phyloP scores from a whole-genome alignment of 2,329 filamentous ascomycete genomes.

The Chaetomium globosum region DNA sequence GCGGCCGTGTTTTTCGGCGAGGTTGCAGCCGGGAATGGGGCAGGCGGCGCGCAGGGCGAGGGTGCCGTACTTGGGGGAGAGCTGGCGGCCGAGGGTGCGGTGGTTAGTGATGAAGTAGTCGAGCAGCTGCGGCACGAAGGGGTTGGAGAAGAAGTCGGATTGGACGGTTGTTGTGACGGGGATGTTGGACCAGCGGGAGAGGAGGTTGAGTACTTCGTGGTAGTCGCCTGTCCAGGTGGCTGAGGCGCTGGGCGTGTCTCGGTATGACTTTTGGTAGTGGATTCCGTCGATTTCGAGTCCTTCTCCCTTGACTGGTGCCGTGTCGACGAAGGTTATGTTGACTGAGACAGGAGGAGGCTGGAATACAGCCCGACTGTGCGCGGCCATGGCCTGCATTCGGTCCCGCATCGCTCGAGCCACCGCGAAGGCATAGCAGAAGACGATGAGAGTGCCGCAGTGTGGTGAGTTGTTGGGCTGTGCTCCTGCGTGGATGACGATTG shows the following conservation, averaged over 20 bases:
- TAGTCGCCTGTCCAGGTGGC: constrained; percentile 19
- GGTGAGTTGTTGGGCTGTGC: constrained; percentile 24
- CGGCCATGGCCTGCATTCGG: constrained; percentile 11
- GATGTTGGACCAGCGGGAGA: constrained; percentile 20
- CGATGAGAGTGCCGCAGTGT: constrained; percentile 18
- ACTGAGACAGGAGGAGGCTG: constrained; percentile 17
- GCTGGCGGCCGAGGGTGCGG: constrained; percentile 17
- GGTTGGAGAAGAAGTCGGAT: constrained; percentile 21
- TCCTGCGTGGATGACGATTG: constrained; percentile 22
- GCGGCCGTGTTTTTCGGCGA: constrained; percentile 21
- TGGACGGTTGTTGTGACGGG: constrained; percentile 10
- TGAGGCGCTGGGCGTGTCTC: constrained; percentile 9
- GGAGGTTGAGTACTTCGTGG: constrained; percentile 13
- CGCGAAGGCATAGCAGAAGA: constrained; percentile 23
- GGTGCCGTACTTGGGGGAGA: constrained; percentile 20
- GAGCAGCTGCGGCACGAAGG: constrained; percentile 13
- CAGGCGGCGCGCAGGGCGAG: constrained; percentile 21
- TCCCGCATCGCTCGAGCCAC: constrained; percentile 20
- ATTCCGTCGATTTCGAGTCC: constrained; percentile 13
- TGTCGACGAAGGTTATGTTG: constrained; percentile 23
- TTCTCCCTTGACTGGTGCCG: constrained; percentile 19
- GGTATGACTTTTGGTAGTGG: constrained; percentile 20
- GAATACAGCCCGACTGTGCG: background rate
- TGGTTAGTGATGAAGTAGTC: background rate
- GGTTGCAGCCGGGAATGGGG: constrained; percentile 12